phyloP scores from a whole-genome alignment of 495 filamentous ascomycete genomes.

The Xylaria castorea region DNA sequence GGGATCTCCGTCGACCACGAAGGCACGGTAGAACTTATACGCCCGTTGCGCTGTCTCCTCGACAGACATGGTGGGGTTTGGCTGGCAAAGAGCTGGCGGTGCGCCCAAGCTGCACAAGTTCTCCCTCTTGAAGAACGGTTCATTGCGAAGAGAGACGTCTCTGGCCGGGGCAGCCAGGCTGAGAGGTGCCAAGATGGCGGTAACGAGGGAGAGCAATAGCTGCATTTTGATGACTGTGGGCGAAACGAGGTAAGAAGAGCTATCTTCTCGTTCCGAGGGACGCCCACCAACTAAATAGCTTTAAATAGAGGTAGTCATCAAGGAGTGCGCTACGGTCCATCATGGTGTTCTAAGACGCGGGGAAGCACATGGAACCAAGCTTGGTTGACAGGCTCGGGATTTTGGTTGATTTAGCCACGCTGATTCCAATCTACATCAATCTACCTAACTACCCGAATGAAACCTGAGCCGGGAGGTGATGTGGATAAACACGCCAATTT shows the following conservation, averaged over 20 bases:
- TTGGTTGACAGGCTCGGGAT: slow-evolving; percentile 20
- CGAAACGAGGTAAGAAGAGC: slow-evolving; percentile 13
- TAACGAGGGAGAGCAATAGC: slow-evolving; percentile 38
- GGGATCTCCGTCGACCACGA: slow-evolving; percentile 55
- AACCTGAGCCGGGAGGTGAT: slow-evolving; percentile 32
- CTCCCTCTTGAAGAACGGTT: slow-evolving; percentile 44
- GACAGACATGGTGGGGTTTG: slow-evolving; percentile 46
- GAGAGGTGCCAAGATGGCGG: slow-evolving; percentile 41
- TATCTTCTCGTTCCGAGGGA: slow-evolving; percentile 17
- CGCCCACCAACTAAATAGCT: slow-evolving; percentile 11
- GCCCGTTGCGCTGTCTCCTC: slow-evolving; percentile 54
- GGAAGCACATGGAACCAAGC: slow-evolving; percentile 32
- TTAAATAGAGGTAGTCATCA: neutral
- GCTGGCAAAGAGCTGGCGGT: slow-evolving; percentile 50
- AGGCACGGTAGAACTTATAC: slow-evolving; percentile 57
- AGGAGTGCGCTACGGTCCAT: slow-evolving; percentile 3
- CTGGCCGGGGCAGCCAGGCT: slow-evolving; percentile 41
- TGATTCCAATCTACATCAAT: slow-evolving; percentile 35
- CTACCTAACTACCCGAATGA: slow-evolving; percentile 36
- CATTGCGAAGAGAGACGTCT: slow-evolving; percentile 17
- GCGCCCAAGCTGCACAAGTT: slow-evolving; percentile 51
- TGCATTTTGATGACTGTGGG: slow-evolving; percentile 41
- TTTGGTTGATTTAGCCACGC: slow-evolving; percentile 38
- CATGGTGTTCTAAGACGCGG: slow-evolving; percentile 30
- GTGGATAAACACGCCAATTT: slow-evolving; percentile 23